phyloP scores from a whole-genome alignment of 176 grass and related monocot species.

The Alopecurus myosuroides region DNA sequence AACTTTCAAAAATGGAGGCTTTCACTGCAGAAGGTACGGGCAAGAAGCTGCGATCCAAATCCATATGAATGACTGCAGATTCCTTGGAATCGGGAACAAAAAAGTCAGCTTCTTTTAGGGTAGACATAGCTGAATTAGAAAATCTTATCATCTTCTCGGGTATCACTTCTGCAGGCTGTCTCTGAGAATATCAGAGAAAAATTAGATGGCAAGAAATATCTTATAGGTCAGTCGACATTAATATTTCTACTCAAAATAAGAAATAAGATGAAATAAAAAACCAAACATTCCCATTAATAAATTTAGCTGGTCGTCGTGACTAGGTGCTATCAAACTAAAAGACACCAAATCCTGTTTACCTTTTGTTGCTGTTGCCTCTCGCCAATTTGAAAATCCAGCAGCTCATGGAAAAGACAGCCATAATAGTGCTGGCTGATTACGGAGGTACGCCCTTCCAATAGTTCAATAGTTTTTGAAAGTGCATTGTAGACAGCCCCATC shows the following conservation, averaged over 20 bases:
- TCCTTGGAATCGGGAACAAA: slow-evolving; percentile 37
- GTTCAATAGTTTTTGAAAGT: slow-evolving; percentile 79
- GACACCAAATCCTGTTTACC: slow-evolving; percentile 33
- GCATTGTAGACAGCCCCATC: slow-evolving; percentile 61
- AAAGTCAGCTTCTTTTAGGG: slow-evolving; percentile 75
- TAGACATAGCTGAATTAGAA: slow-evolving; percentile 61
- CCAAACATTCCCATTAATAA: too few relatives aligned
- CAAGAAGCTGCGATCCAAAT: too few relatives aligned
- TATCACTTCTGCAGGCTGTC: slow-evolving; percentile 47
- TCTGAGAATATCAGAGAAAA: slow-evolving; percentile 47
- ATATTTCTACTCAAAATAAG: neutral
- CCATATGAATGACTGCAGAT: too few relatives aligned
- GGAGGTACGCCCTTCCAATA: slow-evolving; percentile 84
- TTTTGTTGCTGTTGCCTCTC: slow-evolving; percentile 64
- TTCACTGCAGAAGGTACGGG: too few relatives aligned
- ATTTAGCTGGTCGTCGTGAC: too few relatives aligned
- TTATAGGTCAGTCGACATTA: too few relatives aligned
- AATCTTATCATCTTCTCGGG: slow-evolving; percentile 77
- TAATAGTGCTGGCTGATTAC: slow-evolving; percentile 93
- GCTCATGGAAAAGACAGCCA: slow-evolving; percentile 92
- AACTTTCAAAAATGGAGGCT: too few relatives aligned
- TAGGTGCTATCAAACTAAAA: neutral
- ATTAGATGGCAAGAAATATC: neutral
- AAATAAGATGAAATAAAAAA: neutral
- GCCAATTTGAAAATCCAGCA: slow-evolving; percentile 84